A percentile compares a stretch with the other conserved stretches of the same genome.
Evolutionary conservation across 2,329 filamentous ascomycete species (phyloP).

Genomic region (Didymellaceae sp.): DNA sequence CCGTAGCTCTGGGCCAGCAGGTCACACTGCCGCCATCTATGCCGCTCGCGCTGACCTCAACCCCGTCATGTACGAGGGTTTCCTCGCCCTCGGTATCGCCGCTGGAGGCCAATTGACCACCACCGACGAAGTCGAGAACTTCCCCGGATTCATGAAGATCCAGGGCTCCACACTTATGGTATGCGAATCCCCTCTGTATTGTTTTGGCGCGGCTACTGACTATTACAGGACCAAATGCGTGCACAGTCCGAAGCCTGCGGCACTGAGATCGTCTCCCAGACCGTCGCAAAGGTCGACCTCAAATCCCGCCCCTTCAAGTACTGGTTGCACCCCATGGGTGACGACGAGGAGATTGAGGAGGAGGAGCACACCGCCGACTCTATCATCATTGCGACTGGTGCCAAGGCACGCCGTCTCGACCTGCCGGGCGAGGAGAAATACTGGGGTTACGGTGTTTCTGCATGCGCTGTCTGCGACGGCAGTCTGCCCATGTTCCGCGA

Average conservation of each 20-base stretch:
- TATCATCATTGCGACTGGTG: conserved; percentile 93
- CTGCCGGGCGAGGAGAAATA: conserved; percentile 90
- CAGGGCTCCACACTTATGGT: conserved; percentile 88
- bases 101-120: conserved; percentile 97
- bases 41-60: conserved; percentile 92
- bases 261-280: conserved; percentile 91
- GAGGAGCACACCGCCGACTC: conserved; percentile 84
- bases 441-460: conserved; percentile 97
- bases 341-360: conserved; percentile 72
- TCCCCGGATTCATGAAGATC: conserved; percentile 91
- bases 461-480: conserved; percentile 96
- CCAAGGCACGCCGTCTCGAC: conserved; percentile 83
- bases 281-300: conserved; percentile 86
- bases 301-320: conserved; percentile 85
- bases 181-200: conserved; percentile 26
- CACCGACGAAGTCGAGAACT: conserved; percentile 98
- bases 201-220: conserved; percentile 19
- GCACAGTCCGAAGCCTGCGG: conserved; percentile 90
- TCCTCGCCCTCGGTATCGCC: conserved; percentile 95
- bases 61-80: conserved; percentile 95
- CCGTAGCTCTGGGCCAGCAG: conserved; percentile 87
- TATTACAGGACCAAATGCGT: conserved; percentile 79
- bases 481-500: conserved; percentile 97
- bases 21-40: conserved; percentile 97
- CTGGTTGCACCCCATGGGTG: conserved; percentile 77